A percentile compares a stretch with the other conserved stretches of the same genome.
These are phyloP conservation scores for Cladosporium sp. DNA, from an alignment of 2,329 filamentous ascomycete genomes.

Conservation along the genomic window DNA sequence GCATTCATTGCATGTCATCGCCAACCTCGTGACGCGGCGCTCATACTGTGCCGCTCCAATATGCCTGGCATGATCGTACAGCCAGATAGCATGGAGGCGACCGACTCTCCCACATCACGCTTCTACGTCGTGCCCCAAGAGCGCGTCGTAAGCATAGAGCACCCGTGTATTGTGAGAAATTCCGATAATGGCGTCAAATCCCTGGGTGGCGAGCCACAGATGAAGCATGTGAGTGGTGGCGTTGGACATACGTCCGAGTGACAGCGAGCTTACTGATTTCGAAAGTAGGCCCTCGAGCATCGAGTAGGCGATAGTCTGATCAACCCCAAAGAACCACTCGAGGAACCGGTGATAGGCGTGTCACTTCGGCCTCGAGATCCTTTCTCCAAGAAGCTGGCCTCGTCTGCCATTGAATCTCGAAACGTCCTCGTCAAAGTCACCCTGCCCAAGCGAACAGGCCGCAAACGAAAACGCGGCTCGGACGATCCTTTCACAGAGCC, in stretches of 20 bases:
- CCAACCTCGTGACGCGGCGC: not conserved
- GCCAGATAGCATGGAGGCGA: not conserved
- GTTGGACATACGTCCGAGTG: too few relatives aligned
- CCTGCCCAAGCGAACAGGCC: conserved; percentile 81
- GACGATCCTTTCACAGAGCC: conserved; percentile 52
- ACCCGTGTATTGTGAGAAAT: conserved; percentile 66
- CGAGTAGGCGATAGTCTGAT: conserved; percentile 31
- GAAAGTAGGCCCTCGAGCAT: conserved; percentile 33
- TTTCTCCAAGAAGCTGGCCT: conserved; percentile 74
- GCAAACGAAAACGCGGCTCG: conserved; percentile 80
- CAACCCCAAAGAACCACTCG: conserved; percentile 38
- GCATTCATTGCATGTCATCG: not conserved
- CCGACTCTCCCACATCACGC: conserved; percentile 1
- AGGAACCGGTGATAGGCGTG: conserved; percentile 60
- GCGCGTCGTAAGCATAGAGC: conserved; percentile 62
- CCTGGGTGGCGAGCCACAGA: conserved; percentile 57
- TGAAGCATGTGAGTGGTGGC: conserved; percentile 51
- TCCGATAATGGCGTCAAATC: conserved; percentile 64
- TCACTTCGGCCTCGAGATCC: conserved; percentile 78
- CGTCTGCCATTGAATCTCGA: conserved; percentile 72
- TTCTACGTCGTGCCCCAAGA: conserved; percentile 50
- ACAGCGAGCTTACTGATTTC: not conserved
- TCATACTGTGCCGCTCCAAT: too few relatives aligned
- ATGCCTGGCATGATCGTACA: not conserved
- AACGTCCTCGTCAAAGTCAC: conserved; percentile 86